A percentile compares a stretch with the other conserved stretches of the same genome.
Conservation (phyloP, 257 asterid species). For the Solanum tarijense region DNA sequence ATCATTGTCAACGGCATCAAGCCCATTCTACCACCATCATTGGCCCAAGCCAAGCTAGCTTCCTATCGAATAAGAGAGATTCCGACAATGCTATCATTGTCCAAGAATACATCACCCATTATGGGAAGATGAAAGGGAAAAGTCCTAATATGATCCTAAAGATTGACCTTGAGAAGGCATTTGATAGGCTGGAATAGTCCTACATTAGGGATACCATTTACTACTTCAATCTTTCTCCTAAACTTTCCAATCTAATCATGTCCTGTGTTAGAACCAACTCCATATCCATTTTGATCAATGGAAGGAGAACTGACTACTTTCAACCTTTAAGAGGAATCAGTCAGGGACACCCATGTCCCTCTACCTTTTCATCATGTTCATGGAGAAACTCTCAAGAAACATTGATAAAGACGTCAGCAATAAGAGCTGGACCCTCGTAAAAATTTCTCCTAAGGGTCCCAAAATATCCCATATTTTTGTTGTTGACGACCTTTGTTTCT, state of each 20-base stretch:
- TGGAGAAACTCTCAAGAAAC: background rate
- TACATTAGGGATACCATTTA: background rate
- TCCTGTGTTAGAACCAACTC: accelerated
- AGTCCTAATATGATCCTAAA: background rate
- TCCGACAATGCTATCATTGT: no score
- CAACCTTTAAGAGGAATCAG: background rate
- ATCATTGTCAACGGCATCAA: background rate
- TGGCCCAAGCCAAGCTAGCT: background rate
- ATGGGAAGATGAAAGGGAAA: background rate
- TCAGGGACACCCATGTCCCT: no score
- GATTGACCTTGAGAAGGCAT: no score
- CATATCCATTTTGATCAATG: background rate
- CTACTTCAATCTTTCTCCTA: background rate
- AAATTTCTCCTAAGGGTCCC: background rate
- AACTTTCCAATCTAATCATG: background rate
- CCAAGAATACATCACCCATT: background rate
- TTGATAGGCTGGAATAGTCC: background rate
- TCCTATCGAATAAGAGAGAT: no score
- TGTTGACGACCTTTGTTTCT: background rate
- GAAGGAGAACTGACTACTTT: background rate
- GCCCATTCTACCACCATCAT: background rate
- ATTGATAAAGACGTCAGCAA: no score
- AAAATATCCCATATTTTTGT: no score
- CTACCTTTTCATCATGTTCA: background rate
- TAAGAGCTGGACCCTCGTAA: background rate